These are phyloP conservation scores for Diplocarpon rosae DNA, from an alignment of 2,329 filamentous ascomycete genomes.

Conservation along the genomic window DNA sequence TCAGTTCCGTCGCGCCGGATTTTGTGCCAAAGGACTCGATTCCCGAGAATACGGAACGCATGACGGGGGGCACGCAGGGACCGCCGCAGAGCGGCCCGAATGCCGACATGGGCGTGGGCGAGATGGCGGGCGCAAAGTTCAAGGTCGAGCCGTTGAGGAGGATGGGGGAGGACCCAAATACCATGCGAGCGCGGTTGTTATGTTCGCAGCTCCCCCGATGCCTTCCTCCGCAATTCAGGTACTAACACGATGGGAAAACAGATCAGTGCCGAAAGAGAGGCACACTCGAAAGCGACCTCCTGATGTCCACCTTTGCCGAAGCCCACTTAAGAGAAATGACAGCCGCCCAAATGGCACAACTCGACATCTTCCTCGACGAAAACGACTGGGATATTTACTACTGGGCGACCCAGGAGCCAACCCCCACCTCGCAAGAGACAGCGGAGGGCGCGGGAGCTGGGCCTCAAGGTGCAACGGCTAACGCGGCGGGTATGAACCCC, in stretches of 20 bases:
- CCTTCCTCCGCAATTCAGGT: not conserved
- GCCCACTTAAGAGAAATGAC: conserved; percentile 66
- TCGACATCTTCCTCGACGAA: conserved; percentile 90
- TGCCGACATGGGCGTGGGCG: conserved; percentile 62
- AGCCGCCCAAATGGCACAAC: conserved; percentile 62
- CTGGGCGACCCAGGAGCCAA: conserved; percentile 84
- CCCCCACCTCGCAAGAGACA: conserved; percentile 44
- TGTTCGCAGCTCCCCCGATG: conserved; percentile 31
- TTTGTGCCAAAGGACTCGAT: conserved; percentile 48
- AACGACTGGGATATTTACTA: conserved; percentile 99
- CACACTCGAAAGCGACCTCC: conserved; percentile 88
- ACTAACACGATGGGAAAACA: conserved; percentile 29
- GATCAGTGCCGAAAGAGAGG: conserved; percentile 96
- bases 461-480: conserved; percentile 20
- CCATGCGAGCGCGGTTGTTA: conserved; percentile 78
- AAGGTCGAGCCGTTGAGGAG: conserved; percentile 82
- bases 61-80: conserved; percentile 52
- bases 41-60: conserved; percentile 51
- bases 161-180: conserved; percentile 70
- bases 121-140: conserved; percentile 79
- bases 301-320: conserved; percentile 91
- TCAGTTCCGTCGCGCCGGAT: conserved; percentile 43
- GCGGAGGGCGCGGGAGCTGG: conserved; percentile 40
- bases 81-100: conserved; percentile 36
- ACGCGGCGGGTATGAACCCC: conserved; percentile 13